These are phyloP conservation scores for Aspergillus sp. DNA, from an alignment of 2,329 filamentous ascomycete species.

Conservation along the genomic window DNA sequence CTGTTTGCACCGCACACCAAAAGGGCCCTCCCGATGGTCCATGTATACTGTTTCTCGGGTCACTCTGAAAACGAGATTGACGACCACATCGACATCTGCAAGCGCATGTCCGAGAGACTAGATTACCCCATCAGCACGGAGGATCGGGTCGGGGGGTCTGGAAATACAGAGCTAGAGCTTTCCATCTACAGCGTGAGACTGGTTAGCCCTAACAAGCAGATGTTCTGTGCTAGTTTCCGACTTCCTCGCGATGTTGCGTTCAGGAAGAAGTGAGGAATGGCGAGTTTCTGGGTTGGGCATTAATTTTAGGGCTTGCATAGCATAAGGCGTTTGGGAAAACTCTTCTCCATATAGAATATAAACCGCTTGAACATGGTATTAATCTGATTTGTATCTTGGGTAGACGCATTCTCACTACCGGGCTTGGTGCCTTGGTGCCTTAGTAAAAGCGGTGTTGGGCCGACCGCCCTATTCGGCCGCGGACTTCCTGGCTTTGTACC, in stretches of 20 bases:
- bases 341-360: not conserved
- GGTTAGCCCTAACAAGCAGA: slow-evolving; percentile 89
- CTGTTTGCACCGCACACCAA: slow-evolving; percentile 63
- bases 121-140: slow-evolving; percentile 57
- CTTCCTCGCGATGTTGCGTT: slow-evolving; percentile 83
- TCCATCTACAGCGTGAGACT: slow-evolving; percentile 69
- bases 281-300: not conserved
- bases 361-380: not conserved
- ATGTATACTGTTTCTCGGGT: slow-evolving; percentile 91
- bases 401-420: not conserved
- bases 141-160: slow-evolving; percentile 49
- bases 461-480: slow-evolving; percentile 26
- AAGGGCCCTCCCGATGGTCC: slow-evolving; percentile 72
- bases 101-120: slow-evolving; percentile 63
- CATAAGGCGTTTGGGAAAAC: slow-evolving; percentile 14
- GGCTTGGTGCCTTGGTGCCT: not conserved
- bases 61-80: slow-evolving; percentile 74
- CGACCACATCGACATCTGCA: slow-evolving; percentile 60
- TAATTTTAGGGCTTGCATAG: slow-evolving; percentile 8
- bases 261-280: slow-evolving; percentile 22
- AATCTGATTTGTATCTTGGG: not conserved
- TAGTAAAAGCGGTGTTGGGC: slow-evolving; percentile 3
- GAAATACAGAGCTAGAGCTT: slow-evolving; percentile 60
- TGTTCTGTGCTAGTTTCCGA: slow-evolving; percentile 94
- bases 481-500: slow-evolving; percentile 5